Conservation (phyloP, 1,284 basidiomycete species). For the Fomitopsis pinicola region DNA sequence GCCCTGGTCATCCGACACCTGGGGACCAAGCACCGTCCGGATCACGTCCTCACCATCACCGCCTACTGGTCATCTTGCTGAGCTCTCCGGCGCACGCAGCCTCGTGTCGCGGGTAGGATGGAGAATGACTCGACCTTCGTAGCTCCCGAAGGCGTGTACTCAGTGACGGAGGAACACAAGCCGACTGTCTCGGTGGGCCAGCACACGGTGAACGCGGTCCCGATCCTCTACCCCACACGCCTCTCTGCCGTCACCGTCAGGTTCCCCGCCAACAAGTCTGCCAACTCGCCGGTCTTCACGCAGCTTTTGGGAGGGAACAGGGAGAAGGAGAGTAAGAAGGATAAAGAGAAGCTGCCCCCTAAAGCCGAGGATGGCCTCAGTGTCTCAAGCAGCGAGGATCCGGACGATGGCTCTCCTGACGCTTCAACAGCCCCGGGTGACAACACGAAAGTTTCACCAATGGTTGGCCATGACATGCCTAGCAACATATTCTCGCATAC, state of each 20-base stretch:
- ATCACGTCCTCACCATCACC: neutral
- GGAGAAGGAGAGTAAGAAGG: slow-evolving; percentile 50
- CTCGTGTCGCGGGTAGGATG: slow-evolving; percentile 37
- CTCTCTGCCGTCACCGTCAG: slow-evolving; percentile 60
- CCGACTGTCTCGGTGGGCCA: slow-evolving; percentile 43
- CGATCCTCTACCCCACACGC: slow-evolving; percentile 53
- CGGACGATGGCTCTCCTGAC: slow-evolving; percentile 50
- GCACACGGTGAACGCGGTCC: slow-evolving; percentile 41
- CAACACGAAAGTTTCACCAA: slow-evolving; percentile 29
- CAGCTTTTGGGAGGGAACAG: slow-evolving; percentile 61
- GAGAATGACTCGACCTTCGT: slow-evolving; percentile 80
- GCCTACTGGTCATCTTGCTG: neutral
- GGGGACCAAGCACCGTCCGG: neutral
- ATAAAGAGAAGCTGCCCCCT: slow-evolving; percentile 30
- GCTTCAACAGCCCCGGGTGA: slow-evolving; percentile 34
- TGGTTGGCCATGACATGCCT: slow-evolving; percentile 31
- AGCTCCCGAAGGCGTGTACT: slow-evolving; percentile 83
- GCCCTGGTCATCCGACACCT: neutral
- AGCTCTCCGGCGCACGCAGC: neutral
- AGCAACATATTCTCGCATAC: slow-evolving; percentile 41
- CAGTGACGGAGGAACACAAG: slow-evolving; percentile 81
- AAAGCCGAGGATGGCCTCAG: slow-evolving; percentile 60
- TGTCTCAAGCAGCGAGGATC: slow-evolving; percentile 72
- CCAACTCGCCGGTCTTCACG: slow-evolving; percentile 52
- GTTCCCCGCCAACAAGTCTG: slow-evolving; percentile 55